Evolutionary conservation across 345 rosid genomes (phyloP).

Genomic region (Excoecaria cochinchinensis): DNA sequence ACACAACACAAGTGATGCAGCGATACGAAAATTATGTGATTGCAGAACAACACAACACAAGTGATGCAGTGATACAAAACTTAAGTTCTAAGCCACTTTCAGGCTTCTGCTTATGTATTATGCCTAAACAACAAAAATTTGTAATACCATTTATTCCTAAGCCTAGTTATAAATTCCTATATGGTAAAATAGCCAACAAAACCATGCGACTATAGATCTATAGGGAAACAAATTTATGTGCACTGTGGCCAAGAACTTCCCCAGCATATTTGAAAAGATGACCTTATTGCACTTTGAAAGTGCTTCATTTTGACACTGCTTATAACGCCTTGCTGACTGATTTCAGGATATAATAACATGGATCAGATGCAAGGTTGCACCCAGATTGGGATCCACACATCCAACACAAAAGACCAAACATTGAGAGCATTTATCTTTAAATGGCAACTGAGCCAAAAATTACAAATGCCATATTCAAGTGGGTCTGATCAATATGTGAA

Average conservation of each 20-base stretch:
- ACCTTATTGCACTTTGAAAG: too few species aligned
- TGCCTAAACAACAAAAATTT: too few species aligned
- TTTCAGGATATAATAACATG: too few species aligned
- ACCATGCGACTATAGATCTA: too few species aligned
- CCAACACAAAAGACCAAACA: not conserved
- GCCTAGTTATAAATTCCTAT: not conserved
- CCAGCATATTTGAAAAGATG: too few species aligned
- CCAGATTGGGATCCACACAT: not conserved
- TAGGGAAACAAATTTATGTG: too few species aligned
- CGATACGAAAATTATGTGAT: conserved; percentile 19
- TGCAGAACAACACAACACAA: conserved; percentile 5
- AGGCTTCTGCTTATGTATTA: not conserved
- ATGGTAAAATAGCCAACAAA: too few species aligned
- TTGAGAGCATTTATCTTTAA: not conserved
- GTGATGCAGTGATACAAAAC: not conserved
- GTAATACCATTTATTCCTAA: not conserved
- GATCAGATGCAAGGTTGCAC: too few species aligned
- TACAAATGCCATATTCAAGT: not conserved
- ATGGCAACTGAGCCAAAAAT: not conserved
- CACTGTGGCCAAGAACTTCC: too few species aligned
- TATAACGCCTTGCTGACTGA: too few species aligned
- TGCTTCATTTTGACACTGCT: not conserved
- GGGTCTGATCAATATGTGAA: not conserved
- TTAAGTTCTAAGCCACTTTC: not conserved
- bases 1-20: conserved; percentile 3